Evolutionary conservation across 1,139 yeast genomes (phyloP).

Genomic region (Trichomonascaceae sp.): DNA sequence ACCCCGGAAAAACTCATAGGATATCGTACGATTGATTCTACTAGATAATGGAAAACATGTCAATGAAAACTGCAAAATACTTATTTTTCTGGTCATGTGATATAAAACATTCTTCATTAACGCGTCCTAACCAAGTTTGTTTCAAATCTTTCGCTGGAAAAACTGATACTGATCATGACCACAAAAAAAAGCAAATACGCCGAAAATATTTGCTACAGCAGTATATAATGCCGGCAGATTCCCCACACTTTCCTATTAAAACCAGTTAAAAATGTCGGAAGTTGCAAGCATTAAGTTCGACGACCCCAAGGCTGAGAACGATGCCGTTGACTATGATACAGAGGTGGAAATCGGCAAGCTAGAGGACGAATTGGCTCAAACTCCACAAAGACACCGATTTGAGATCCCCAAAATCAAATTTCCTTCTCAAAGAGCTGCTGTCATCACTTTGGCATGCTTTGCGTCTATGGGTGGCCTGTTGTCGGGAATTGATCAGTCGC

Average conservation of each 20-base stretch:
- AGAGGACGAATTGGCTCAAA: slow-evolving; percentile 12
- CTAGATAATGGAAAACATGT: neutral
- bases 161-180: neutral
- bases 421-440: slow-evolving; percentile 42
- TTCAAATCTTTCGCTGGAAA: neutral
- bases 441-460: slow-evolving; percentile 42
- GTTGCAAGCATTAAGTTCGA: neutral
- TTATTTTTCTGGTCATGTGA: too few species aligned
- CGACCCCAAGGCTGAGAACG: neutral
- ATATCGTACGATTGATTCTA: neutral
- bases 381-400: slow-evolving; percentile 7
- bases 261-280: neutral
- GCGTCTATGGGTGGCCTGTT: slow-evolving; percentile 56
- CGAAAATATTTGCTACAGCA: neutral
- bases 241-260: neutral
- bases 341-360: slow-evolving; percentile 9
- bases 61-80: neutral
- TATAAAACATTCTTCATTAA: neutral
- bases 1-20: neutral
- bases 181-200: neutral
- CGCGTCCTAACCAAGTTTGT: neutral
- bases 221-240: neutral
- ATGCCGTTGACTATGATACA: neutral
- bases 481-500: slow-evolving; percentile 53
- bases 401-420: slow-evolving; percentile 26